phyloP scores from a whole-genome alignment of 2,329 filamentous ascomycete genomes.

The Basipetospora sp. region DNA sequence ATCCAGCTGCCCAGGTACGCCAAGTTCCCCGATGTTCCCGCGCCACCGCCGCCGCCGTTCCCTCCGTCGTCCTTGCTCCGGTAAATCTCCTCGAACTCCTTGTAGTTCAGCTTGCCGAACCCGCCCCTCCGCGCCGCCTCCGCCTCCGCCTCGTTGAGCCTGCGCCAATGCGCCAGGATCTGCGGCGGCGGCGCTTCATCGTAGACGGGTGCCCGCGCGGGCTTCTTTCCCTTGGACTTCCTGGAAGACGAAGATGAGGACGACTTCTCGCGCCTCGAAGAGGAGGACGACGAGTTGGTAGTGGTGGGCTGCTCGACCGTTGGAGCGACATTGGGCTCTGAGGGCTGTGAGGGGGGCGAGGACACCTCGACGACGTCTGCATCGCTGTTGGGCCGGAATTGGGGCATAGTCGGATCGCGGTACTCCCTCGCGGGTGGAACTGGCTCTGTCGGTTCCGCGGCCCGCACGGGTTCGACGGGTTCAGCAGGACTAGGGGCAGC shows the following conservation, averaged over 20 bases:
- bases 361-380: conserved; percentile 10
- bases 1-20: conserved; percentile 86
- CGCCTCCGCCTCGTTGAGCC: conserved; percentile 49
- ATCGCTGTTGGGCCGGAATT: conserved; percentile 47
- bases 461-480: conserved; percentile 5
- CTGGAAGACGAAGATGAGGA: background rate
- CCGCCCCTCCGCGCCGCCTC: conserved; percentile 61
- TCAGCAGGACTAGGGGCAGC: conserved; percentile 3
- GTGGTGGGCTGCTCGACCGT: too few relatives aligned
- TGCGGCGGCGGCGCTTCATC: conserved; percentile 12
- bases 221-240: conserved; percentile 5
- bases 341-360: too few relatives aligned
- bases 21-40: too few relatives aligned
- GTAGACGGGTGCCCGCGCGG: too few relatives aligned
- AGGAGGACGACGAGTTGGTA: too few relatives aligned
- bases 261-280: too few relatives aligned
- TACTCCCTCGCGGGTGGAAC: conserved; percentile 12
- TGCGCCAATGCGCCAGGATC: conserved; percentile 34
- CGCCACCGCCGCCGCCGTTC: too few relatives aligned
- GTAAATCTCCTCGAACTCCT: conserved; percentile 68
- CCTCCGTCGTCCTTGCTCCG: conserved; percentile 47
- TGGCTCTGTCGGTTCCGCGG: too few relatives aligned
- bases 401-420: conserved; percentile 51
- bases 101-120: conserved; percentile 60
- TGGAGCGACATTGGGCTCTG: too few relatives aligned